phyloP scores from a whole-genome alignment of 2,329 filamentous ascomycete species.

The Phialophora macrospora region DNA sequence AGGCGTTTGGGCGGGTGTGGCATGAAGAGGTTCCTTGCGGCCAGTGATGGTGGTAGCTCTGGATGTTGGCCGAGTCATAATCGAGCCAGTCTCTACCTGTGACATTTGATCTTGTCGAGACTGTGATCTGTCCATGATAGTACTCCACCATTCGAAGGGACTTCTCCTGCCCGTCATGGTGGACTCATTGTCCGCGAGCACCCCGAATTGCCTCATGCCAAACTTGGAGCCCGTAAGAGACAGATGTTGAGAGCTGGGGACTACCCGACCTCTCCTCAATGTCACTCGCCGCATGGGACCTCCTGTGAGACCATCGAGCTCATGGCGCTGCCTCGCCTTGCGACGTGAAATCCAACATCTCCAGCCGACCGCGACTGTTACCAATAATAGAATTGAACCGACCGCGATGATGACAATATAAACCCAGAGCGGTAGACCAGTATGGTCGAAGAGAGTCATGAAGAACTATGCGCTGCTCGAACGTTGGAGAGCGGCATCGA shows the following conservation, averaged over 20 bases:
- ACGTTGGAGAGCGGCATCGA: conserved; percentile 25
- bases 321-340: conserved; percentile 17
- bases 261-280: conserved; percentile 37
- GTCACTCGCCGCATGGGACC: conserved; percentile 38
- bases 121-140: conserved; percentile 37
- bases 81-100: conserved; percentile 31
- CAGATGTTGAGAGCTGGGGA: conserved; percentile 38
- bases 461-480: conserved; percentile 20
- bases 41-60: conserved; percentile 26
- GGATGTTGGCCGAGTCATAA: conserved; percentile 25
- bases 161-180: conserved; percentile 36
- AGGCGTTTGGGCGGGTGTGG: conserved; percentile 27
- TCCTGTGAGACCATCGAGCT: conserved; percentile 31
- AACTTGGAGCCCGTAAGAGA: conserved; percentile 41
- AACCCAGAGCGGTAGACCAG: conserved; percentile 37
- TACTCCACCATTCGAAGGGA: conserved; percentile 40
- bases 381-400: conserved; percentile 33
- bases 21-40: conserved; percentile 21
- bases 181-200: conserved; percentile 35
- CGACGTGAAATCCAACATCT: conserved; percentile 32
- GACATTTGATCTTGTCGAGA: conserved; percentile 34
- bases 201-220: conserved; percentile 37
- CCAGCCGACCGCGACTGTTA: conserved; percentile 24
- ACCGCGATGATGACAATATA: conserved; percentile 38
- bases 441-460: conserved; percentile 37